These are phyloP conservation scores for Phytophthora chlamydospora DNA, from an alignment of 352 stramenopile species.

Conservation along the genomic window DNA sequence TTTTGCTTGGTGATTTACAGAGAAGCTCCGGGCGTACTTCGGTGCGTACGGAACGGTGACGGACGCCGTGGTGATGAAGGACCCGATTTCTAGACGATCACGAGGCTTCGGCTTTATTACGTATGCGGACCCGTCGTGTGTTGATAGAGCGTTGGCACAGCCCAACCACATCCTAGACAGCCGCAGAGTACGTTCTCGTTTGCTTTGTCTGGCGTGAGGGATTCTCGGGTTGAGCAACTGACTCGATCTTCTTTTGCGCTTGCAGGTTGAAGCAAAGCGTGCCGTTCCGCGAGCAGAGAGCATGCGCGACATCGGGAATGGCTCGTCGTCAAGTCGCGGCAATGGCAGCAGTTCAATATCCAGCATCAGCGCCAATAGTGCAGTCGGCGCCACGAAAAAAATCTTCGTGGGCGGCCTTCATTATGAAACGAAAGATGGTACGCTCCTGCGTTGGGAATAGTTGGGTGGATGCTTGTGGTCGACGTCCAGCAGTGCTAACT, in stretches of 20 bases:
- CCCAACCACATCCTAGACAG: slow-evolving; percentile 92
- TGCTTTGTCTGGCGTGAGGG: background rate
- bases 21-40: slow-evolving; percentile 92
- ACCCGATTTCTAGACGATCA: slow-evolving; percentile 91
- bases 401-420: slow-evolving; percentile 94
- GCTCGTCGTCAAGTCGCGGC: slow-evolving; percentile 53
- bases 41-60: slow-evolving; percentile 88
- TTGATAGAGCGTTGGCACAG: slow-evolving; percentile 90
- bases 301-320: slow-evolving; percentile 63
- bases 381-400: slow-evolving; percentile 87
- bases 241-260: slow-evolving; percentile 20
- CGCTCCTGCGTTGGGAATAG: slow-evolving; percentile 11
- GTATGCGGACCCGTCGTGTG: slow-evolving; percentile 87
- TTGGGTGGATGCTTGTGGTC: background rate
- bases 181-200: slow-evolving; percentile 62
- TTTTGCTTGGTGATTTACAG: slow-evolving; percentile 37
- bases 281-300: slow-evolving; percentile 90
- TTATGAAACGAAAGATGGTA: slow-evolving; percentile 94
- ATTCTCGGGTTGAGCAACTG: slow-evolving; percentile 5
- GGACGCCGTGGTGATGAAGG: slow-evolving; percentile 94
- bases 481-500: background rate
- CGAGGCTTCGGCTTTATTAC: slow-evolving; percentile 95
- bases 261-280: slow-evolving; percentile 91
- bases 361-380: slow-evolving; percentile 57
- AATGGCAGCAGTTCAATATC: slow-evolving; percentile 60